phyloP scores from a whole-genome alignment of 257 asterid species.

The Rauvolfia tetraphylla region DNA sequence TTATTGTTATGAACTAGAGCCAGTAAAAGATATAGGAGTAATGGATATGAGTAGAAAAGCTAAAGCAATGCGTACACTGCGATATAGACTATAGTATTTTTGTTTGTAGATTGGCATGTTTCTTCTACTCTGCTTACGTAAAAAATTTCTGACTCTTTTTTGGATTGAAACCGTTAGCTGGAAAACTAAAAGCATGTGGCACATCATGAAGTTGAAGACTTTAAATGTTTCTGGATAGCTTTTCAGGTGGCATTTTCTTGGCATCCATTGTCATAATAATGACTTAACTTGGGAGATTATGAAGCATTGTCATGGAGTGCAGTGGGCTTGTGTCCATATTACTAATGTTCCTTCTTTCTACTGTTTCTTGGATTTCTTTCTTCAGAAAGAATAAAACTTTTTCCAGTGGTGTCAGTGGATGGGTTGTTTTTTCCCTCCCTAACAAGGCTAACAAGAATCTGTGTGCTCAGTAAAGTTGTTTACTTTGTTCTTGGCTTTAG shows the following conservation, averaged over 20 bases:
- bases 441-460: not conserved
- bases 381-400: not conserved
- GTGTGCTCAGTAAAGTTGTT: not conserved
- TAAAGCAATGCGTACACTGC: no score
- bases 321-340: not conserved
- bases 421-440: not conserved
- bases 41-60: not conserved
- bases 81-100: no score
- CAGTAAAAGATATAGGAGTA: not conserved
- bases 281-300: not conserved
- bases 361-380: not conserved
- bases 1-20: not conserved
- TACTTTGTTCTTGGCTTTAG: conserved; percentile 1
- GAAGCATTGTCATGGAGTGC: not conserved
- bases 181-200: not conserved
- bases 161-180: not conserved
- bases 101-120: not conserved
- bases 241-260: not conserved
- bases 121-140: not conserved
- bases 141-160: not conserved
- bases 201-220: not conserved
- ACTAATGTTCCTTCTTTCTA: no score
- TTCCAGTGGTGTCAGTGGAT: not conserved
- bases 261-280: not conserved
- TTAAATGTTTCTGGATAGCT: not conserved